Evolutionary conservation across 345 rosid species (phyloP).

Genomic region (Cardamine occulta): DNA sequence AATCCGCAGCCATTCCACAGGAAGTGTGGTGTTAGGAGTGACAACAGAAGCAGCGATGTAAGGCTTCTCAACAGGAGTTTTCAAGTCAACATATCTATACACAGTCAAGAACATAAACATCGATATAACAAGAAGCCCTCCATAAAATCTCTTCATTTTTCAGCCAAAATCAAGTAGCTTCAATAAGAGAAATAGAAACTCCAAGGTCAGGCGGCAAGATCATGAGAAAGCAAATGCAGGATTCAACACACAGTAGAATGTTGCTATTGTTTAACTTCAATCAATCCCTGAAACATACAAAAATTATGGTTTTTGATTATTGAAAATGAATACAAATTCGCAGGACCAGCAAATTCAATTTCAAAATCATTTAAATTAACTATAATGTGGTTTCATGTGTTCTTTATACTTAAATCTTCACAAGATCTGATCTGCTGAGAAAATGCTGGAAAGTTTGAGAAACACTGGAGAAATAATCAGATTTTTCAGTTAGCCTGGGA

Average conservation of each 20-base stretch:
- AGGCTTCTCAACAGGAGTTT: conserved; percentile 61
- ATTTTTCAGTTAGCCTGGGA: neutral
- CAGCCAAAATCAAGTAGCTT: conserved; percentile 37
- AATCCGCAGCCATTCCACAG: conserved; percentile 73
- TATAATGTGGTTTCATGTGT: neutral
- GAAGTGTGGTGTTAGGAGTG: conserved; percentile 62
- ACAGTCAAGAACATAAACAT: conserved; percentile 69
- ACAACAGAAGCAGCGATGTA: conserved; percentile 49
- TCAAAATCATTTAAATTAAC: neutral
- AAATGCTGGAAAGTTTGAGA: neutral
- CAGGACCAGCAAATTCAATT: neutral
- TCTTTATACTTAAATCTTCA: neutral
- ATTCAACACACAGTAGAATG: no score
- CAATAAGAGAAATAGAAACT: conserved; percentile 24
- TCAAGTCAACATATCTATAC: conserved; percentile 70
- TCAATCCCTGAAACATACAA: conserved; percentile 25
- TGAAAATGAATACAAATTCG: conserved; percentile 7
- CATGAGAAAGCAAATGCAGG: no score
- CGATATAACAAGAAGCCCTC: conserved; percentile 70
- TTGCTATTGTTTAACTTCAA: neutral
- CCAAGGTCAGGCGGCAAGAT: neutral
- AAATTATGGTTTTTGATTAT: neutral
- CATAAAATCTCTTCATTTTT: conserved; percentile 91
- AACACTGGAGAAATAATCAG: neutral
- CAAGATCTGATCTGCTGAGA: neutral